Evolutionary conservation across 306 rosid species (phyloP).

Genomic region (Corylus americana): DNA sequence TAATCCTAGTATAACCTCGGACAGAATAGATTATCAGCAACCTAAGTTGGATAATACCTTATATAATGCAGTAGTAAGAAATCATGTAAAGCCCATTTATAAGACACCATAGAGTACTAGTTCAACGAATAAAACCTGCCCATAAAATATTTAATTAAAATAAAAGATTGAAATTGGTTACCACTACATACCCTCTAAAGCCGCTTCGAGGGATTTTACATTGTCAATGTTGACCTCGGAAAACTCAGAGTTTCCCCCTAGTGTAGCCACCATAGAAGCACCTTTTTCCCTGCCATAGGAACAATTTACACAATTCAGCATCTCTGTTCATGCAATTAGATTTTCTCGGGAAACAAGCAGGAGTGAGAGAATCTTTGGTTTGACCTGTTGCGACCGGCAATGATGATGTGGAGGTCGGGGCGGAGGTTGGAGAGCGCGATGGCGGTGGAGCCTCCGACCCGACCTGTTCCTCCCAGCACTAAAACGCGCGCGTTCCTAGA

Average conservation of each 20-base stretch:
- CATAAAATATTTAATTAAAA: too few relatives aligned
- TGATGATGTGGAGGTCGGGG: slow-evolving; percentile 59
- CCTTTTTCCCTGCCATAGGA: slow-evolving; percentile 65
- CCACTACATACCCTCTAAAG: slow-evolving; percentile 51
- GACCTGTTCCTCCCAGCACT: slow-evolving; percentile 94
- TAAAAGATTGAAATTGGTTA: too few relatives aligned
- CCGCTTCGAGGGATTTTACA: slow-evolving; percentile 54
- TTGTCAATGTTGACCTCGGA: slow-evolving; percentile 58
- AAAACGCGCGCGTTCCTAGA: slow-evolving; percentile 61
- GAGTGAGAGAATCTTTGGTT: background rate
- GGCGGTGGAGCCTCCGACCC: slow-evolving; percentile 94
- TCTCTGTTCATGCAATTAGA: background rate
- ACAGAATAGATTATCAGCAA: background rate
- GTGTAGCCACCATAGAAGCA: slow-evolving; percentile 57
- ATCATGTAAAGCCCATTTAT: background rate
- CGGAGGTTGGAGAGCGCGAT: slow-evolving; percentile 70
- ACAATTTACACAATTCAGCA: background rate
- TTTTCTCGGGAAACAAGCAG: slow-evolving; percentile 1
- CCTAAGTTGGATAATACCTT: background rate
- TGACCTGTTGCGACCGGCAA: slow-evolving; percentile 85
- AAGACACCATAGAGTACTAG: too few relatives aligned
- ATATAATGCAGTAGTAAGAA: background rate
- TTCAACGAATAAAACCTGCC: too few relatives aligned
- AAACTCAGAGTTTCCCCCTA: slow-evolving; percentile 63
- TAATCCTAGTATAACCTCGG: background rate